Evolutionary conservation across 352 stramenopile species (phyloP), one percentile per base, ranked within the genome.

Genomic region (Phytophthora podocarpi): DNA sequence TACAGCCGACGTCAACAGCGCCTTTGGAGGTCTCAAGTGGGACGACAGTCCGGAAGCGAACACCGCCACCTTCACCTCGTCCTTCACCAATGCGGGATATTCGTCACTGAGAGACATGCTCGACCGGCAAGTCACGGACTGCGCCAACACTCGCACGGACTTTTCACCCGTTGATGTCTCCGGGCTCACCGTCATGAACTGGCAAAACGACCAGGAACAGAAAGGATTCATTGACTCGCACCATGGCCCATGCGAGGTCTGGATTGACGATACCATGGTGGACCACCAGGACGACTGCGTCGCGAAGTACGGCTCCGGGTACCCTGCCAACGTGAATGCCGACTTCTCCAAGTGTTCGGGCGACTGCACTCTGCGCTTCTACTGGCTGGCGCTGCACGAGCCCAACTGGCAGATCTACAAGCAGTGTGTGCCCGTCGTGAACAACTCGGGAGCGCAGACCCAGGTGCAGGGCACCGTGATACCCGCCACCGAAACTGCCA

Each of bases 21-120:
- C 71, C 16, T 89, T 85, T 49, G 48, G 51, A 5, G 78, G 78
- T 16, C 74, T 82, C 52, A 88, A 87, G 67, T 87, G 67, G 62
- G 74, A 87, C 50, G 74, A 76, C 64, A 78, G 41, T 27, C 78
- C 80, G 2, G 53, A 70, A 12, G 50, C 39, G 9, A 90, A 90
- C 66, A 59, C 58, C 27, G 50, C 42, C 9, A 78, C 37, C 23
- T 90, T 87, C 56, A 79, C 70, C 23, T 56, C 36, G 4, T 57
- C 73, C 8, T 88, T 82, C 39, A 28, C 43, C 11, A 70, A 67
- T 9, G 56, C 78, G 8, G 66, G 59, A 23, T 85, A 82, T 64
- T 77, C 68, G 46, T 76, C 66, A 26, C 59, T 89, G 58, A 42
- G 64, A 15, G 47, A 72, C 8, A 67, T 89, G 54, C 63, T 85